Conservation (phyloP, 805 yeast genomes). For the Pichia thaimueangensis region DNA sequence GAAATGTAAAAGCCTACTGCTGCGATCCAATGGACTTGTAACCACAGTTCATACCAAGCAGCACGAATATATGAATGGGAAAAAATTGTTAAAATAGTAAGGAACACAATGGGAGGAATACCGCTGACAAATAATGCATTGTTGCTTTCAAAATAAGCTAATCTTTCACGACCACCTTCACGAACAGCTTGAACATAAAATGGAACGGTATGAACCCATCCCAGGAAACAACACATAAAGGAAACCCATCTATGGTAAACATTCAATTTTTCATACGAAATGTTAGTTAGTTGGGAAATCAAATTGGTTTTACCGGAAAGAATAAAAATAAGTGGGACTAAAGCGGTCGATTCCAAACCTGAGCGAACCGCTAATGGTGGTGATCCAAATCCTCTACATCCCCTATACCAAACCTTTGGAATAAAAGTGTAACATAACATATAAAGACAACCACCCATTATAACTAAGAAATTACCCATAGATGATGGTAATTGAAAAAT, state of each 20-base stretch:
- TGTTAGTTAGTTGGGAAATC: slow-evolving; percentile 43
- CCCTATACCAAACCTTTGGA: slow-evolving; percentile 48
- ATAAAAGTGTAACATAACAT: slow-evolving; percentile 28
- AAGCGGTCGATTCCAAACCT: slow-evolving; percentile 44
- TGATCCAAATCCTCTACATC: slow-evolving; percentile 48
- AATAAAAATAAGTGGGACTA: slow-evolving; percentile 44
- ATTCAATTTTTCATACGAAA: slow-evolving; percentile 50
- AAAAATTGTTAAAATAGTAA: slow-evolving; percentile 37
- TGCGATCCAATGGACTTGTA: slow-evolving; percentile 47
- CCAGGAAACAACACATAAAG: slow-evolving; percentile 35
- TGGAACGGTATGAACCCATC: slow-evolving; percentile 46
- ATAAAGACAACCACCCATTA: slow-evolving; percentile 32
- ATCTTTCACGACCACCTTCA: slow-evolving; percentile 44
- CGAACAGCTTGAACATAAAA: slow-evolving; percentile 36
- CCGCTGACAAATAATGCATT: slow-evolving; percentile 33
- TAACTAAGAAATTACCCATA: slow-evolving; percentile 29
- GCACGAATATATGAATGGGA: slow-evolving; percentile 38
- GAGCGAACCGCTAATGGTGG: slow-evolving; percentile 53
- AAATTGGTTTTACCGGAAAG: slow-evolving; percentile 49
- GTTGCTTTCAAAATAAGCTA: slow-evolving; percentile 20
- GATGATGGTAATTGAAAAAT: slow-evolving; percentile 35
- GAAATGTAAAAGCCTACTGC: slow-evolving; percentile 44
- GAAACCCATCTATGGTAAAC: slow-evolving; percentile 45
- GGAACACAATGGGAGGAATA: slow-evolving; percentile 40
- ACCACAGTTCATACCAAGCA: slow-evolving; percentile 40